A percentile compares a stretch with the other conserved stretches of the same genome.
These are phyloP conservation scores for Diophrys sp. DNA, from an alignment of 73 alveolate species.

Conservation along the genomic window DNA sequence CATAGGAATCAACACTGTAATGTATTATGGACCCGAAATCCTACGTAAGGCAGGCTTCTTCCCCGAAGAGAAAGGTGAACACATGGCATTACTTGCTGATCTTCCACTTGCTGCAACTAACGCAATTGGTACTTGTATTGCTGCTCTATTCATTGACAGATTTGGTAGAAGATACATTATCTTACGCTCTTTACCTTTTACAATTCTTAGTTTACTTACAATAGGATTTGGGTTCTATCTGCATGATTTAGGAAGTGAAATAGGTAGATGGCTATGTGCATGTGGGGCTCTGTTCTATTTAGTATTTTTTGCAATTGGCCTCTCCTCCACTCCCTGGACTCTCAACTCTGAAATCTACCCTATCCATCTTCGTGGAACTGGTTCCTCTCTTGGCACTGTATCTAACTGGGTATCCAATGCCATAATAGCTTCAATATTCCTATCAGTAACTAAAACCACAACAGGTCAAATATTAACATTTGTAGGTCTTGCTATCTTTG, in stretches of 20 bases:
- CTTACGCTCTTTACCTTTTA: constrained; percentile 41
- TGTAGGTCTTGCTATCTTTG: background rate
- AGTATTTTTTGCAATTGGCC: constrained; percentile 38
- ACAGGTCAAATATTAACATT: background rate
- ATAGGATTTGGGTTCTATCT: constrained; percentile 46
- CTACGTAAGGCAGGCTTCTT: constrained; percentile 44
- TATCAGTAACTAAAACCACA: constrained; percentile 4
- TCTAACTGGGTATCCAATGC: constrained; percentile 58
- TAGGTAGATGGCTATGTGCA: constrained; percentile 35
- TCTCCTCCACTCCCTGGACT: constrained; percentile 57
- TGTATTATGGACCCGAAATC: constrained; percentile 62
- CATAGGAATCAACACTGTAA: constrained; percentile 59
- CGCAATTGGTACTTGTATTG: constrained; percentile 38
- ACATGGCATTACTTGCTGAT: background rate
- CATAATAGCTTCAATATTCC: constrained; percentile 28
- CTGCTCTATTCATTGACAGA: constrained; percentile 43
- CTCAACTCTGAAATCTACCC: constrained; percentile 64
- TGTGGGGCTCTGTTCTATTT: constrained; percentile 34
- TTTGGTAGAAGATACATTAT: constrained; percentile 50
- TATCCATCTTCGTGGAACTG: constrained; percentile 44
- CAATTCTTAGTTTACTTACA: constrained; percentile 12
- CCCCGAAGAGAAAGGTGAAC: constrained; percentile 10
- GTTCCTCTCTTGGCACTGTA: constrained; percentile 26
- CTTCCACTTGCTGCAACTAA: constrained; percentile 50
- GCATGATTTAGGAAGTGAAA: too few species aligned